These are phyloP conservation scores for Diphasiastrum complanatum DNA, from an alignment of 83 land plant genomes.

Conservation along the genomic window DNA sequence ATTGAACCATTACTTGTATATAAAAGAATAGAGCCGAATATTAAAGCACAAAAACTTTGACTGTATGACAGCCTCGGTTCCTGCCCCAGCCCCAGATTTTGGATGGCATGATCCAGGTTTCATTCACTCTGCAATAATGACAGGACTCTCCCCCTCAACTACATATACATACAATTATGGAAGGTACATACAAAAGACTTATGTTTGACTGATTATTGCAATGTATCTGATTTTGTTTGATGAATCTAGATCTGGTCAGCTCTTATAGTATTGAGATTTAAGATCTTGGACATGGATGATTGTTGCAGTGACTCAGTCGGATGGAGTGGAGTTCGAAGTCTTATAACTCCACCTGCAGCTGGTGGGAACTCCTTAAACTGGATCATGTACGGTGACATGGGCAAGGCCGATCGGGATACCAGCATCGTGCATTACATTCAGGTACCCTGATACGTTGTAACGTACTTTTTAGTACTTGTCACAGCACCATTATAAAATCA, in stretches of 20 bases:
- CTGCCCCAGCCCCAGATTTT: slow-evolving; percentile 73
- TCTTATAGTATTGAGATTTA: neutral
- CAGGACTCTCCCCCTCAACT: slow-evolving; percentile 50
- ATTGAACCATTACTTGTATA: too few species aligned
- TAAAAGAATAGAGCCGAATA: too few species aligned
- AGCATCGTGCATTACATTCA: slow-evolving; percentile 61
- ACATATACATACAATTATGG: slow-evolving; percentile 65
- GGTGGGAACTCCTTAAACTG: slow-evolving; percentile 52
- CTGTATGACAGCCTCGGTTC: slow-evolving; percentile 7
- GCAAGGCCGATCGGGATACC: slow-evolving; percentile 69
- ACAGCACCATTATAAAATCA: too few species aligned
- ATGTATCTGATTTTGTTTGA: neutral
- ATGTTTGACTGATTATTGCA: neutral
- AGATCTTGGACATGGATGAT: neutral
- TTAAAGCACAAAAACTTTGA: too few species aligned
- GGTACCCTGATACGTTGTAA: too few species aligned
- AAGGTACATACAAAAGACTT: slow-evolving; percentile 37
- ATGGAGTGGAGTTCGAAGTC: slow-evolving; percentile 44
- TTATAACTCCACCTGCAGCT: slow-evolving; percentile 68
- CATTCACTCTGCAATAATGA: slow-evolving; percentile 82
- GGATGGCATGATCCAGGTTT: slow-evolving; percentile 97
- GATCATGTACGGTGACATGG: slow-evolving; percentile 82
- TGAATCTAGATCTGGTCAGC: neutral
- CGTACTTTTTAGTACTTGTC: too few species aligned
- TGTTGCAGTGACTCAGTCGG: slow-evolving; percentile 56